Evolutionary conservation across 306 rosid genomes (phyloP).

Genomic region (Purshia tridentata): DNA sequence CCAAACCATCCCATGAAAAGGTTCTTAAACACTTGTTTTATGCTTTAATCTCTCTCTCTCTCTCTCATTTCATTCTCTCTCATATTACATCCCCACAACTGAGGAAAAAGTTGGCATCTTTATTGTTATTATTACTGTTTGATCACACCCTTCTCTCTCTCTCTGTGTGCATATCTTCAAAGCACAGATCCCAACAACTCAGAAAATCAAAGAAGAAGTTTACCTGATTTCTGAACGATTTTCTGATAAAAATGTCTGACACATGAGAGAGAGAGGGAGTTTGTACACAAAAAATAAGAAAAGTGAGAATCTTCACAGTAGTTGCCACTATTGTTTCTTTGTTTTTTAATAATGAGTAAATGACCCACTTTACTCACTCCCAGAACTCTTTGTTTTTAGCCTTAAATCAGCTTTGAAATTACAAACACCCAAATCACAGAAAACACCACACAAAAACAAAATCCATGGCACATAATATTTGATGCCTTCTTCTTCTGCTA

Average conservation of each 20-base stretch:
- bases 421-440: neutral
- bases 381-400: constrained; percentile 14
- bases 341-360: constrained; percentile 7
- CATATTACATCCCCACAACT: constrained; percentile 39
- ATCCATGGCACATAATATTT: no score
- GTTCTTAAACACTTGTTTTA: constrained; percentile 27
- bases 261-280: constrained; percentile 31
- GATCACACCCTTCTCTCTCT: constrained; percentile 1
- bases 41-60: neutral
- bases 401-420: constrained; percentile 15
- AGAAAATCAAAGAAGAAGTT: constrained; percentile 60
- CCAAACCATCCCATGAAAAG: constrained; percentile 68
- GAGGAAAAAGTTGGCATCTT: constrained; percentile 48
- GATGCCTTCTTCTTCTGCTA: no score
- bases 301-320: constrained; percentile 72
- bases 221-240: constrained; percentile 77
- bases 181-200: constrained; percentile 84
- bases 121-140: constrained; percentile 37
- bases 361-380: constrained; percentile 41
- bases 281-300: constrained; percentile 34
- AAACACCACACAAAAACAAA: no score
- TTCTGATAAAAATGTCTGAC: constrained; percentile 66
- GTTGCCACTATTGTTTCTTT: constrained; percentile 38
- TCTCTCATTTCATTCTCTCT: constrained; percentile 31
- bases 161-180: constrained; percentile 34